Evolutionary conservation across 768 basidiomycete genomes (phyloP).

Genomic region (Tremella mesenterica): DNA sequence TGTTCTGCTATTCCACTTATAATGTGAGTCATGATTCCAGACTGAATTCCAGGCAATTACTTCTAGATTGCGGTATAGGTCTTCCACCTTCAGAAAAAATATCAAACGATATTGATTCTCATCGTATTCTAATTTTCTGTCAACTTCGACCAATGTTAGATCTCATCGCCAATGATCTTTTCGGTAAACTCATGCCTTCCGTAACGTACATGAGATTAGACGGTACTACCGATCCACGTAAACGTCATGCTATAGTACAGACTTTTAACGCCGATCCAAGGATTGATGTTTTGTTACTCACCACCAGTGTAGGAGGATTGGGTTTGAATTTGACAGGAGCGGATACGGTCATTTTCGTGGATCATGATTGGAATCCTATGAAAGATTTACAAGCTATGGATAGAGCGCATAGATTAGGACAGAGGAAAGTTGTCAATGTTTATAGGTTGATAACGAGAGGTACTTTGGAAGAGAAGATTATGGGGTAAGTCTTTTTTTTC

Average conservation of each 20-base stretch:
- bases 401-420: conserved; percentile 91
- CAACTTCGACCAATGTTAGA: conserved; percentile 99
- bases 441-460: conserved; percentile 95
- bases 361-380: conserved; percentile 99
- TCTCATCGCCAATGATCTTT: conserved; percentile 87
- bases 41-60: conserved; percentile 63
- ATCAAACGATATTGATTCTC: conserved; percentile 52
- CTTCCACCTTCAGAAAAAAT: conserved; percentile 57
- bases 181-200: conserved; percentile 83
- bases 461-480: conserved; percentile 97
- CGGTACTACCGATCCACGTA: conserved; percentile 80
- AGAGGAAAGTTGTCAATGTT: conserved; percentile 98
- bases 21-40: background rate
- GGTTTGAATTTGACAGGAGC: conserved; percentile 95
- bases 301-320: conserved; percentile 92
- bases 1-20: background rate
- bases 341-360: conserved; percentile 97
- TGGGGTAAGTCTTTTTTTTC: conserved; percentile 64
- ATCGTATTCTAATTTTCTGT: conserved; percentile 98
- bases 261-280: conserved; percentile 97
- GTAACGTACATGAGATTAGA: conserved; percentile 98
- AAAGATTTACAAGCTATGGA: conserved; percentile 99
- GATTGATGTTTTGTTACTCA: conserved; percentile 89
- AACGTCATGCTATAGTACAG: conserved; percentile 93
- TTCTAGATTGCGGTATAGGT: conserved; percentile 91